Evolutionary conservation across 768 basidiomycete species (phyloP).

Genomic region (Suillus subalutaceus): DNA sequence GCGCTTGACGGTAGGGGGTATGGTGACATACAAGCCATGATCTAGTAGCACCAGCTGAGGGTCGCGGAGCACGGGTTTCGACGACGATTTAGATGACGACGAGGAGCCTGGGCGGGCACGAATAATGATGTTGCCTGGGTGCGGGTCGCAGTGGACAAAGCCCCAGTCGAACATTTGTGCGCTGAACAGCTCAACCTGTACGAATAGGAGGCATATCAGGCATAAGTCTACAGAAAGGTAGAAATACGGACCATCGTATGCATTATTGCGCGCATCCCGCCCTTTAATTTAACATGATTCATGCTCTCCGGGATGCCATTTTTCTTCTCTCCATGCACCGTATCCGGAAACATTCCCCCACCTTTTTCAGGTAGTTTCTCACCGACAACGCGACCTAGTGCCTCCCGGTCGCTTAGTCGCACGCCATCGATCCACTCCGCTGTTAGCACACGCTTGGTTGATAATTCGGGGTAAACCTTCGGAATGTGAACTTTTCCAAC

Average conservation of each 20-base stretch:
- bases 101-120: constrained; percentile 43
- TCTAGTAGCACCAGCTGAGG: constrained; percentile 85
- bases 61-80: constrained; percentile 45
- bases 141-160: constrained; percentile 81
- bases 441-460: constrained; percentile 78
- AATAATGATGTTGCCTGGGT: constrained; percentile 80
- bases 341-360: constrained; percentile 5
- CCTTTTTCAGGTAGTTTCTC: constrained; percentile 24
- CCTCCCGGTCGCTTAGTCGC: constrained; percentile 65
- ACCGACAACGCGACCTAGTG: constrained; percentile 62
- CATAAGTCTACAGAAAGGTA: not conserved
- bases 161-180: constrained; percentile 94
- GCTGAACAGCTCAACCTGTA: constrained; percentile 69
- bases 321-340: not conserved
- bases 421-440: constrained; percentile 87
- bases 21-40: constrained; percentile 86
- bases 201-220: not conserved
- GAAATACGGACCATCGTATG: constrained; percentile 58
- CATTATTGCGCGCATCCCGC: constrained; percentile 72
- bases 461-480: constrained; percentile 67
- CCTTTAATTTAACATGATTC: constrained; percentile 41
- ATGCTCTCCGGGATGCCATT: constrained; percentile 5
- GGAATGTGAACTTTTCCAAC: constrained; percentile 78
- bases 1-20: constrained; percentile 65
- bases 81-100: not conserved